Conservation (phyloP, 371 early-diverging fungal species). For the Zopfochytrium polystomum region DNA sequence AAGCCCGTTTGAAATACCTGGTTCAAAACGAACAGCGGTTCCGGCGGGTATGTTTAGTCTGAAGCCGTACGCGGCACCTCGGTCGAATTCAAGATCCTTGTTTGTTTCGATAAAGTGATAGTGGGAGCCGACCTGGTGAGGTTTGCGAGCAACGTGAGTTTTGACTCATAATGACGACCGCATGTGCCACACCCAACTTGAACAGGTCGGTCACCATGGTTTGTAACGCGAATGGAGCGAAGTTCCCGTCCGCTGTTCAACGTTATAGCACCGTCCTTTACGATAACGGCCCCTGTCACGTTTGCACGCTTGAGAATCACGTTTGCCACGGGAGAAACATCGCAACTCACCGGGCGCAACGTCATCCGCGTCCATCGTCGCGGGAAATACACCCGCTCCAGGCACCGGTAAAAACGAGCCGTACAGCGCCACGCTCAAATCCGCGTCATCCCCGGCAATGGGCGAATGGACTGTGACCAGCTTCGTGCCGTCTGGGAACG, state of each 20-base stretch:
- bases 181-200: constrained; percentile 51
- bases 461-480: constrained; percentile 89
- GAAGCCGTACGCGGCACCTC: constrained; percentile 74
- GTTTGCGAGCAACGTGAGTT: constrained; percentile 5
- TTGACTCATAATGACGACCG: too few relatives aligned
- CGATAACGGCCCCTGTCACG: constrained; percentile 58
- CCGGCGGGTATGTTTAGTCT: constrained; percentile 83
- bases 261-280: constrained; percentile 59
- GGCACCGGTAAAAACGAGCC: constrained; percentile 83
- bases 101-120: constrained; percentile 92
- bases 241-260: constrained; percentile 71
- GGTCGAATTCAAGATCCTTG: constrained; percentile 73
- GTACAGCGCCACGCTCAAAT: constrained; percentile 76
- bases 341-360: constrained; percentile 1
- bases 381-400: constrained; percentile 45
- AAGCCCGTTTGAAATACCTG: constrained; percentile 53
- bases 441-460: constrained; percentile 73
- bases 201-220: constrained; percentile 88
- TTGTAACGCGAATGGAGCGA: constrained; percentile 68
- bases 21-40: constrained; percentile 54
- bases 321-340: not conserved
- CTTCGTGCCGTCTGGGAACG: constrained; percentile 87
- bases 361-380: constrained; percentile 28
- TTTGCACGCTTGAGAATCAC: not conserved
- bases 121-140: constrained; percentile 77